These are phyloP conservation scores for Sherardia arvensis DNA, from an alignment of 257 asterid species.

Conservation along the genomic window DNA sequence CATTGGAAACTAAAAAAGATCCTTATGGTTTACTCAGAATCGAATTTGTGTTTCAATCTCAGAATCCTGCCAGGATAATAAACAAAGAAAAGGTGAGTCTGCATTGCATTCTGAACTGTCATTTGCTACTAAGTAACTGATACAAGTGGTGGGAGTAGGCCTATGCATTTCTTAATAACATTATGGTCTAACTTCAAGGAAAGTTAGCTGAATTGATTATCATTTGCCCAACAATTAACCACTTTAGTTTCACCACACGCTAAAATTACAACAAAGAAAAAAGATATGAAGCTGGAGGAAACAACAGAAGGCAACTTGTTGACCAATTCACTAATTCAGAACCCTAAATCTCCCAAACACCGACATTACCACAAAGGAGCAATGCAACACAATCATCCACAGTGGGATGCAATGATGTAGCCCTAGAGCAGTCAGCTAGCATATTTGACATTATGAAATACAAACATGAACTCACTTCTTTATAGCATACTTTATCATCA, in stretches of 20 bases:
- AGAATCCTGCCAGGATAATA: background rate
- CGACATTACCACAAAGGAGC: background rate
- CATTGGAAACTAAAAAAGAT: background rate
- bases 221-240: too few relatives aligned
- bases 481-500: background rate
- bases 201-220: too few relatives aligned
- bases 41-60: background rate
- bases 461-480: background rate
- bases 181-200: background rate
- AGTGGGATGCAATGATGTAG: background rate
- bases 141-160: too few relatives aligned
- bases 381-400: too few relatives aligned
- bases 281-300: background rate
- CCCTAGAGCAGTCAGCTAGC: too few relatives aligned
- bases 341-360: background rate
- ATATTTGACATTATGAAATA: too few relatives aligned
- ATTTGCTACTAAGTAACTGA: too few relatives aligned
- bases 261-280: background rate
- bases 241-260: background rate
- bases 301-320: background rate
- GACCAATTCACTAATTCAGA: too few relatives aligned
- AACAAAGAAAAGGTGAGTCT: background rate
- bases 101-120: background rate
- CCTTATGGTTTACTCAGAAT: background rate
- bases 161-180: background rate